phyloP scores from a whole-genome alignment of 176 grass and related monocot species.

The Chloris gayana region DNA sequence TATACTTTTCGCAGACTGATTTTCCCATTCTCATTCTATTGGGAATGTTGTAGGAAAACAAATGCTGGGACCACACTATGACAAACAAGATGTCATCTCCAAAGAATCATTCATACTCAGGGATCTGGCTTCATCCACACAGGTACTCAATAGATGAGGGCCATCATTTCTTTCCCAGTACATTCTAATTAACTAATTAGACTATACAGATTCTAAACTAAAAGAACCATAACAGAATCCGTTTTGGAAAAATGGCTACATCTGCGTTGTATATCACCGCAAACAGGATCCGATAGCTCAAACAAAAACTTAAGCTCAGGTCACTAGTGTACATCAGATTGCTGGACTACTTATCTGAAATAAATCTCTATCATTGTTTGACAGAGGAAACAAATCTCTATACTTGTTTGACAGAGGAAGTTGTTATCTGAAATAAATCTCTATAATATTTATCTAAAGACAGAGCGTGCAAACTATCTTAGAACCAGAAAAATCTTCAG shows the following conservation, averaged over 20 bases:
- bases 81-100: neutral
- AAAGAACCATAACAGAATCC: neutral
- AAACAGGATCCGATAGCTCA: neutral
- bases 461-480: slow-evolving; percentile 1
- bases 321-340: neutral
- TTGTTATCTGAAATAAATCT: neutral
- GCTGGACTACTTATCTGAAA: slow-evolving; percentile 23
- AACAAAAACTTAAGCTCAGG: neutral
- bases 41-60: neutral
- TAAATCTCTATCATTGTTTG: neutral
- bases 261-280: slow-evolving; percentile 1
- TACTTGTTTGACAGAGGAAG: neutral
- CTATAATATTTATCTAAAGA: neutral
- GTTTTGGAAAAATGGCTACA: neutral
- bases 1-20: too few species aligned
- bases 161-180: neutral
- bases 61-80: neutral
- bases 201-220: neutral
- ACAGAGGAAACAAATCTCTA: neutral
- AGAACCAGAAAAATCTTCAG: neutral
- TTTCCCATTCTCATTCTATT: neutral
- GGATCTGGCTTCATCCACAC: neutral
- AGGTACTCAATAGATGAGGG: slow-evolving; percentile 4
- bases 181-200: neutral
- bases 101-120: neutral